Conservation (phyloP, 1,284 basidiomycete species). For the Trichosporon sp. region DNA sequence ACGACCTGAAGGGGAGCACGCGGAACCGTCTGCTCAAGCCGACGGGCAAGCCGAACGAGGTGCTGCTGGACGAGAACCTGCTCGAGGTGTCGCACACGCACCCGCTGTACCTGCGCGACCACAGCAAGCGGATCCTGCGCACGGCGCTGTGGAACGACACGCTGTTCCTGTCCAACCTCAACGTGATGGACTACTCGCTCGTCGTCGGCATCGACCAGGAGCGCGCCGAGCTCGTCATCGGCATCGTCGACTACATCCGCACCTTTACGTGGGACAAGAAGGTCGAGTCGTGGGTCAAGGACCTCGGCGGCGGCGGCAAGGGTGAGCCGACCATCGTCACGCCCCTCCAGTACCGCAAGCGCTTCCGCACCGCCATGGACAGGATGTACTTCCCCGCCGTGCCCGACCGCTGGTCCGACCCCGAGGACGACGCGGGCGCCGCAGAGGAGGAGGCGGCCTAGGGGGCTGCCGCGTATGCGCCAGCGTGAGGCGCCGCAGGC, state of each 20-base stretch:
- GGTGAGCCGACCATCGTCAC: conserved; percentile 92
- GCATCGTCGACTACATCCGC: conserved; percentile 70
- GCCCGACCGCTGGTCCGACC: conserved; percentile 44
- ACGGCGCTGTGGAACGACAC: conserved; percentile 86
- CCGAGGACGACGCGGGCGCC: neutral
- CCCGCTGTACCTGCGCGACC: conserved; percentile 92
- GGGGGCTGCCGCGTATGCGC: neutral
- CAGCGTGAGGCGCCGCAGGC: too few relatives aligned
- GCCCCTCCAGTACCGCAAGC: conserved; percentile 58
- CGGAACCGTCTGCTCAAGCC: conserved; percentile 86
- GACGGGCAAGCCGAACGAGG: conserved; percentile 86
- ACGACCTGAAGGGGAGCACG: conserved; percentile 89
- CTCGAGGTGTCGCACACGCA: conserved; percentile 51
- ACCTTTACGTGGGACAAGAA: conserved; percentile 76
- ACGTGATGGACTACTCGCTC: conserved; percentile 99
- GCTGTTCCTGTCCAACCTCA: conserved; percentile 83
- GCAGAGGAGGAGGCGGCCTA: conserved; percentile 1
- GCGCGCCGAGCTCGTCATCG: conserved; percentile 80
- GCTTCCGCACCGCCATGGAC: conserved; percentile 89
- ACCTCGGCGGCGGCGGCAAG: conserved; percentile 70
- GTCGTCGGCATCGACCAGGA: conserved; percentile 86
- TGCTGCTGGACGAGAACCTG: conserved; percentile 58
- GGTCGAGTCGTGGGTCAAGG: conserved; percentile 95
- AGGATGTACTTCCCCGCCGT: conserved; percentile 63
- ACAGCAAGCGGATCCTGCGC: conserved; percentile 86